These are phyloP conservation scores for Botrytis cinerea DNA, from an alignment of 2,329 filamentous ascomycete genomes.

Conservation along the genomic window DNA sequence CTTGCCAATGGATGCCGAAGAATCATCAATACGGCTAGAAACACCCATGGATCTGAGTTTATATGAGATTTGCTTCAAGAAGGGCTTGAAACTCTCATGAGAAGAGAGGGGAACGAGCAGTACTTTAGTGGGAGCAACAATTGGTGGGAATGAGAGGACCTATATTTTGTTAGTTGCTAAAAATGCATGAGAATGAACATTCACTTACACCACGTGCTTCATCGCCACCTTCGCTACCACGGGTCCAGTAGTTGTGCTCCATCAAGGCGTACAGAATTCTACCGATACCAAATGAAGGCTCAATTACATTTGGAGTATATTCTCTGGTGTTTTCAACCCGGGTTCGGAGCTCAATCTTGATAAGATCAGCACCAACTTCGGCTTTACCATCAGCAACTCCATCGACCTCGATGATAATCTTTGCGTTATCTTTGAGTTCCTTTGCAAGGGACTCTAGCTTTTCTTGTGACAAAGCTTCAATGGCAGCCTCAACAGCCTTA, in stretches of 20 bases:
- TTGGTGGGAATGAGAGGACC: conserved; percentile 73
- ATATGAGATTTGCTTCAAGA: conserved; percentile 70
- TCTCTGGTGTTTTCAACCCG: conserved; percentile 82
- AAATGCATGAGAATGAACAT: conserved; percentile 1
- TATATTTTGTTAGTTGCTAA: conserved; percentile 39
- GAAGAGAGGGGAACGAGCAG: conserved; percentile 86
- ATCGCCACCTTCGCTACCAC: conserved; percentile 67
- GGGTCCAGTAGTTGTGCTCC: conserved; percentile 95
- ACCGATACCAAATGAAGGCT: conserved; percentile 96
- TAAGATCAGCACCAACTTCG: conserved; percentile 74
- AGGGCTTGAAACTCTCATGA: conserved; percentile 78
- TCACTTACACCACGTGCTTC: conserved; percentile 81
- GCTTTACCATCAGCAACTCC: conserved; percentile 69
- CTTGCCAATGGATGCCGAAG: conserved; percentile 89
- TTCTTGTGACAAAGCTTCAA: conserved; percentile 70
- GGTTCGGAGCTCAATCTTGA: conserved; percentile 82
- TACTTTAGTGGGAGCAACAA: conserved; percentile 91
- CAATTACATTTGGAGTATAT: conserved; percentile 93
- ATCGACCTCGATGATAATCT: conserved; percentile 74
- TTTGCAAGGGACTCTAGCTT: conserved; percentile 78
- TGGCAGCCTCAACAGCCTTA: conserved; percentile 78
- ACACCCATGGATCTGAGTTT: conserved; percentile 75
- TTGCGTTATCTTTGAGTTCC: conserved; percentile 71
- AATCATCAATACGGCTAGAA: conserved; percentile 86
- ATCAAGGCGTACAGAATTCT: conserved; percentile 90